These are phyloP conservation scores for Calycina herbarum DNA, from an alignment of 2,329 filamentous ascomycete species.

Conservation along the genomic window DNA sequence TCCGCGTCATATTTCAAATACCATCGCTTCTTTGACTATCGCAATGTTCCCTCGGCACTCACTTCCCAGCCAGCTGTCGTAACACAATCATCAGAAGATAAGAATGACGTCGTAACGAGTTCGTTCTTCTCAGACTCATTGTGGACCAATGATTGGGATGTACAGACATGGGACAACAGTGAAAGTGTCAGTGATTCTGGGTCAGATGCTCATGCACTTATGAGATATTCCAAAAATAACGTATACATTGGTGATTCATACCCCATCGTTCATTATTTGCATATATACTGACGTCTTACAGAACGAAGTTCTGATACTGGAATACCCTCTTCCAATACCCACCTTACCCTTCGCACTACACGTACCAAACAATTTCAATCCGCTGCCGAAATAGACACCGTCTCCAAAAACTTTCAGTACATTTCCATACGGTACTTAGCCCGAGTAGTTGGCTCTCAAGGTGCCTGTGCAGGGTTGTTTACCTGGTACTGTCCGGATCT, in stretches of 20 bases:
- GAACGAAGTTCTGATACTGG: background rate
- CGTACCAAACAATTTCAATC: background rate
- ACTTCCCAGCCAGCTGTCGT: background rate
- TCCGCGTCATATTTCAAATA: background rate
- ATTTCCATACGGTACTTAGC: background rate
- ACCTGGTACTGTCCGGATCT: background rate
- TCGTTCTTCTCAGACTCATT: background rate
- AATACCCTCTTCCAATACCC: background rate
- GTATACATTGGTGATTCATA: background rate
- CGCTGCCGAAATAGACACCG: background rate
- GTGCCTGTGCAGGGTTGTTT: background rate
- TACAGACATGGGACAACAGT: background rate
- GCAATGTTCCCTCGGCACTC: background rate
- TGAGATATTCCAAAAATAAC: background rate
- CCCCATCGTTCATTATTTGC: background rate
- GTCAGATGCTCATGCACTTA: background rate
- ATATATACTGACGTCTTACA: background rate
- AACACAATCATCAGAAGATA: background rate
- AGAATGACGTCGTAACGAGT: background rate
- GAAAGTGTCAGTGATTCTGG: background rate
- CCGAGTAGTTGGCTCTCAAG: background rate
- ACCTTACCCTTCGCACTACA: background rate
- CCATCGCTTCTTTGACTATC: slow-evolving; percentile 1
- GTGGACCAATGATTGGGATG: background rate
- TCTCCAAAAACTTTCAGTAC: background rate